Conservation (phyloP, 345 rosid species). For the Eucalyptus polybractea region DNA sequence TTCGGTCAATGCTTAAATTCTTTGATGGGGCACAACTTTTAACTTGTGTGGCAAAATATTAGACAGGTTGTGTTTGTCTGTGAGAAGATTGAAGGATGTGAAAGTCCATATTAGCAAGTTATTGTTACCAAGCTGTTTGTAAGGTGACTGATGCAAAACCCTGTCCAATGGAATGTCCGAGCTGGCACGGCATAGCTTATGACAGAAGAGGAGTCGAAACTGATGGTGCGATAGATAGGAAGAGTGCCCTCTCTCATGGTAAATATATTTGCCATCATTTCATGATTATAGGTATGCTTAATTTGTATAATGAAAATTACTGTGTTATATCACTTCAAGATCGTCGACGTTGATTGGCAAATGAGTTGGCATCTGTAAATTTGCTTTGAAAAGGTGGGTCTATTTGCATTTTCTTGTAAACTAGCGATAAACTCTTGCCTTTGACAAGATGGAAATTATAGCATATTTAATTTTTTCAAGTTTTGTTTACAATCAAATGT, state of each 20-base stretch:
- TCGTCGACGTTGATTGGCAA: background rate
- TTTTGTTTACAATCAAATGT: background rate
- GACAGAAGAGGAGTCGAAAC: background rate
- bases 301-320: background rate
- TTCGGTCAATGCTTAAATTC: background rate
- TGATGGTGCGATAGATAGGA: background rate
- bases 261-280: background rate
- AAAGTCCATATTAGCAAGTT: background rate
- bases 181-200: background rate
- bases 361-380: background rate
- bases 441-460: background rate
- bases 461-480: background rate
- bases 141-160: background rate
- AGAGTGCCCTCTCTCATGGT: background rate
- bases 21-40: background rate
- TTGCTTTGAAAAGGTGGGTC: background rate
- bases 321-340: background rate
- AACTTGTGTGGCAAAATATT: background rate
- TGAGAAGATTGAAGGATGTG: background rate
- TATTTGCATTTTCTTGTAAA: background rate
- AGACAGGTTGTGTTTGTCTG: background rate
- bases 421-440: background rate
- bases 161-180: background rate
- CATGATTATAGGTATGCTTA: background rate
- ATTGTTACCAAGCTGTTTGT: background rate